Evolutionary conservation across 768 basidiomycete species (phyloP).

Genomic region (Lactarius trivialis): DNA sequence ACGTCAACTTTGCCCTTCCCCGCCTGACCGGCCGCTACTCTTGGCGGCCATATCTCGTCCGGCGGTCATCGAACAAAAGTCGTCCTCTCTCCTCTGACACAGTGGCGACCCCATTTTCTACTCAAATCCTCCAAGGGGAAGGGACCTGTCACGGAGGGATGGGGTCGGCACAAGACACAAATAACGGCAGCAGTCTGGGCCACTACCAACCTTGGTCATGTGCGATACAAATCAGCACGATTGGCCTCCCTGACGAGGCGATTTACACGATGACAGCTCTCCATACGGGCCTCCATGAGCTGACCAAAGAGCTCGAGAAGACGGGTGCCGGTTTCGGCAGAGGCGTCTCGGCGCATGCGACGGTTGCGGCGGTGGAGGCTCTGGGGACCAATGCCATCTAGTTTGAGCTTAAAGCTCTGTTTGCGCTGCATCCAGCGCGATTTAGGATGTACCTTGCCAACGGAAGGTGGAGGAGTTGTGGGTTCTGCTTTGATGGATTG

Average conservation of each 20-base stretch:
- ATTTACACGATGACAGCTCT: conserved; percentile 64
- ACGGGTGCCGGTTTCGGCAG: conserved; percentile 39
- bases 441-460: conserved; percentile 24
- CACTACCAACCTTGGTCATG: conserved; percentile 17
- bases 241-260: conserved; percentile 47
- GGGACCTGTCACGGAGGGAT: background rate
- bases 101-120: background rate
- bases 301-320: conserved; percentile 63
- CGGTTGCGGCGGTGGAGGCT: conserved; percentile 29
- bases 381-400: conserved; percentile 37
- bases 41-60: background rate
- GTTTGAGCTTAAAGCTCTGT: conserved; percentile 48
- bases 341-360: conserved; percentile 23
- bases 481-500: conserved; percentile 32
- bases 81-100: background rate
- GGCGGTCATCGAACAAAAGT: conserved; percentile 14
- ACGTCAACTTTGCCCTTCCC: conserved; percentile 3
- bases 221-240: conserved; percentile 27
- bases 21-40: conserved; percentile 2
- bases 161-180: background rate
- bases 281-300: conserved; percentile 69
- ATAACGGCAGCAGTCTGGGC: conserved; percentile 1
- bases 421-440: conserved; percentile 55
- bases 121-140: background rate
- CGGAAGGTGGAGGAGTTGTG: conserved; percentile 23